Evolutionary conservation across 1,139 yeast species (phyloP).

Genomic region (Magnusiomyces tetraspermus): DNA sequence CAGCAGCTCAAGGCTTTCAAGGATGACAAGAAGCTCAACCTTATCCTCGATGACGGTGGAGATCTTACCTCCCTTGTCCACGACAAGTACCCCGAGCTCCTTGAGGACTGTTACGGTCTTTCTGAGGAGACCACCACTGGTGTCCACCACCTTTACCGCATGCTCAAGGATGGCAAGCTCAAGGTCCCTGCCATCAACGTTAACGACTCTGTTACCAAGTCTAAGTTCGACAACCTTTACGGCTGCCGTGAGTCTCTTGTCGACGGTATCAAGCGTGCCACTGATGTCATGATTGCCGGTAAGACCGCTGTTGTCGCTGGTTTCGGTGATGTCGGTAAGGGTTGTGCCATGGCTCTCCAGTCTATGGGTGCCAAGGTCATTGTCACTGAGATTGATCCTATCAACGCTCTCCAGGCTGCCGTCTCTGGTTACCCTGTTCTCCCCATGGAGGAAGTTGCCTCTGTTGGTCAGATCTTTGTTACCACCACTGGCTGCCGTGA

Average conservation of each 20-base stretch:
- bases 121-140: slow-evolving; percentile 99
- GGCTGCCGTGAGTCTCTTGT: slow-evolving; percentile 99
- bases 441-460: slow-evolving; percentile 91
- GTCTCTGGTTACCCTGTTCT: slow-evolving; percentile 98
- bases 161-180: slow-evolving; percentile 80
- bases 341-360: slow-evolving; percentile 98
- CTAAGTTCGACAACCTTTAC: slow-evolving; percentile 98
- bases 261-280: slow-evolving; percentile 99
- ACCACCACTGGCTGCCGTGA: slow-evolving; percentile 99
- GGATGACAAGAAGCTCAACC: slow-evolving; percentile 90
- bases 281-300: slow-evolving; percentile 99
- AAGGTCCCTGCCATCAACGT: slow-evolving; percentile 99
- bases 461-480: slow-evolving; percentile 93
- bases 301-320: slow-evolving; percentile 99
- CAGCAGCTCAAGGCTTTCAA: slow-evolving; percentile 98
- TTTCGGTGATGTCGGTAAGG: slow-evolving; percentile 99
- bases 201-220: slow-evolving; percentile 98
- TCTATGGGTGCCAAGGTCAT: slow-evolving; percentile 99
- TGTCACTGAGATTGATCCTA: slow-evolving; percentile 96
- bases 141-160: slow-evolving; percentile 98
- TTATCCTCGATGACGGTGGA: slow-evolving; percentile 99
- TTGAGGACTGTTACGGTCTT: slow-evolving; percentile 88
- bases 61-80: slow-evolving; percentile 96
- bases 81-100: slow-evolving; percentile 97
- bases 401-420: slow-evolving; percentile 99